These are phyloP conservation scores for Sporothrix inflata DNA, from an alignment of 2,329 filamentous ascomycete species.

Conservation along the genomic window DNA sequence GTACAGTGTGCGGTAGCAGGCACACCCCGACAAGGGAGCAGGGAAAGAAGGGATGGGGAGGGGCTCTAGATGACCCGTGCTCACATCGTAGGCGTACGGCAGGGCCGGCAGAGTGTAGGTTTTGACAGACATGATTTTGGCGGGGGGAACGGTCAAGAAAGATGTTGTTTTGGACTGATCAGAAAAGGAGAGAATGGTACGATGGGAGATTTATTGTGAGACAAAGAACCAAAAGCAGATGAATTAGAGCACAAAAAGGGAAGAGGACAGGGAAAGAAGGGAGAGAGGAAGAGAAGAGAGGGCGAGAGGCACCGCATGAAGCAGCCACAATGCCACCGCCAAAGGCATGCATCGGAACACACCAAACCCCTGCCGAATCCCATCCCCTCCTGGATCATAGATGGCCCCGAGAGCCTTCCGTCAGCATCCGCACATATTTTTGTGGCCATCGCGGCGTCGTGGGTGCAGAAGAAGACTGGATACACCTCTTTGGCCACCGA, in stretches of 20 bases:
- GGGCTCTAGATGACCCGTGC: conserved; percentile 43
- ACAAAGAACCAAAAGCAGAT: not conserved
- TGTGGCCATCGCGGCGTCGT: not conserved
- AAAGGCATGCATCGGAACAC: not conserved
- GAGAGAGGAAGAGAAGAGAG: not conserved
- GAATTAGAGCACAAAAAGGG: not conserved
- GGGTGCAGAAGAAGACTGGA: no score
- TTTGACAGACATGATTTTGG: conserved; percentile 29
- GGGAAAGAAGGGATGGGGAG: not conserved
- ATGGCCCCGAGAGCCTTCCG: not conserved
- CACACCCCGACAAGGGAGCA: not conserved
- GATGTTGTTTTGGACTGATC: not conserved
- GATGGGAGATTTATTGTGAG: not conserved
- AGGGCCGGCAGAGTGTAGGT: conserved; percentile 40
- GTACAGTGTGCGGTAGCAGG: no score
- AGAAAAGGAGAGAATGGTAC: no score
- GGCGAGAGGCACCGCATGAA: not conserved
- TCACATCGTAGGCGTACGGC: conserved; percentile 42
- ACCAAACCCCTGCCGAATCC: not conserved
- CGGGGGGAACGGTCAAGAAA: no score
- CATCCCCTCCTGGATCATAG: not conserved
- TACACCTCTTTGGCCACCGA: conserved; percentile 20
- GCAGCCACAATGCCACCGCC: not conserved
- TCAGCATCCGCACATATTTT: conserved; percentile 2
- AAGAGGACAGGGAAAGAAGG: not conserved